Percentiles rank a stretch among this genome's conserved stretches.
Conservation (phyloP, 1,284 basidiomycete genomes). For the Kwoniella shivajii region DNA sequence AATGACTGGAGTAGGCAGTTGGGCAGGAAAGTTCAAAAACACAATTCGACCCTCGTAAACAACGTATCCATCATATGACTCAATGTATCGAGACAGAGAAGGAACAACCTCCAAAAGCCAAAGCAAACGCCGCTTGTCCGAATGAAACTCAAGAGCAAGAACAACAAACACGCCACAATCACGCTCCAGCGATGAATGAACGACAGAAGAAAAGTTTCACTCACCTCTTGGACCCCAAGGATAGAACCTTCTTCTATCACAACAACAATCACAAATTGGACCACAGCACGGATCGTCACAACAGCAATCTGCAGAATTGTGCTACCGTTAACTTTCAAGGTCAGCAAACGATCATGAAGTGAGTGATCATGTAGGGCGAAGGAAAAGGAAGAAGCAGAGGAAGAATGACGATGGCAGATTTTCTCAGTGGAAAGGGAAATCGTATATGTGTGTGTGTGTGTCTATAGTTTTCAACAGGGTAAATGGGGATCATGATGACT, state of each 20-base stretch:
- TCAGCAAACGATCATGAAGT: neutral
- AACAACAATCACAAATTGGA: constrained; percentile 19
- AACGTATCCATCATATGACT: no score
- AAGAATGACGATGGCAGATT: neutral
- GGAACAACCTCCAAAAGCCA: constrained; percentile 1
- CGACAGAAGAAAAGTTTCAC: neutral
- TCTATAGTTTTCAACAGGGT: neutral
- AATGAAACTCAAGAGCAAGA: neutral
- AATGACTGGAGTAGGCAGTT: no score
- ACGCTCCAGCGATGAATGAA: neutral
- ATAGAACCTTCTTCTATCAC: constrained; percentile 10
- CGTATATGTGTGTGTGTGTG: neutral
- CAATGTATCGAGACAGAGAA: no score
- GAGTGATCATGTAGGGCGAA: neutral
- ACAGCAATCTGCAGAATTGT: constrained; percentile 20
- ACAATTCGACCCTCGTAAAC: no score
- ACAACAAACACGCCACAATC: neutral
- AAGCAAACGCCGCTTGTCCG: constrained; percentile 5
- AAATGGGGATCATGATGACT: neutral
- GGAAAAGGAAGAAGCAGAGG: neutral
- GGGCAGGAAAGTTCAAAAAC: no score
- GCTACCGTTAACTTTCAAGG: neutral
- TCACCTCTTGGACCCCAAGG: constrained; percentile 11
- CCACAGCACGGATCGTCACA: constrained; percentile 23
- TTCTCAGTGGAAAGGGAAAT: no score